A percentile compares a stretch with the other conserved stretches of the same genome.
phyloP scores from a whole-genome alignment of 2,329 filamentous ascomycete species.

The Piedraia hortae region DNA sequence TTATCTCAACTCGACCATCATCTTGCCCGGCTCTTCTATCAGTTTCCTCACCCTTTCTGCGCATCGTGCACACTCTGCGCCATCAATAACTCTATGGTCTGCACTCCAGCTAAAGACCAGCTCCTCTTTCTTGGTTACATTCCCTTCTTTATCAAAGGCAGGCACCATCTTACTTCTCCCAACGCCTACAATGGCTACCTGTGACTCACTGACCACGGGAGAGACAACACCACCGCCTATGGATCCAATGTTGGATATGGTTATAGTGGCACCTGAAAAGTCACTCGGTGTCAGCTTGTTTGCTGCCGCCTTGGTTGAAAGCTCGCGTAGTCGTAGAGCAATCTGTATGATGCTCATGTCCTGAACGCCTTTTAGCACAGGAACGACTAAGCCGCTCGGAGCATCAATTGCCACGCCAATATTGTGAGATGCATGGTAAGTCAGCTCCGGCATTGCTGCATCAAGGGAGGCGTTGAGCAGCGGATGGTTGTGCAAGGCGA shows the following conservation, averaged over 20 bases:
- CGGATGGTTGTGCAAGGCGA: slow-evolving; percentile 57
- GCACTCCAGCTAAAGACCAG: slow-evolving; percentile 91
- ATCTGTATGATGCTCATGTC: slow-evolving; percentile 50
- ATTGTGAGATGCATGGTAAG: slow-evolving; percentile 67
- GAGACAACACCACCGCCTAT: slow-evolving; percentile 81
- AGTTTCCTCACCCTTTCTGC: slow-evolving; percentile 52
- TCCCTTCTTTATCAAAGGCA: slow-evolving; percentile 32
- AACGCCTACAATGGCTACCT: slow-evolving; percentile 77
- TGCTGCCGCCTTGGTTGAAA: slow-evolving; percentile 44
- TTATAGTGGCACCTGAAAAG: slow-evolving; percentile 69
- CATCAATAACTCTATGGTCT: slow-evolving; percentile 81
- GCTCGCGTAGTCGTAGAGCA: slow-evolving; percentile 43
- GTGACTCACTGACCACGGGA: slow-evolving; percentile 69
- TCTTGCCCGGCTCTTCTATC: slow-evolving; percentile 62
- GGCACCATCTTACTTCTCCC: slow-evolving; percentile 59
- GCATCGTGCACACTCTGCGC: slow-evolving; percentile 77
- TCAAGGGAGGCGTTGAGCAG: slow-evolving; percentile 73
- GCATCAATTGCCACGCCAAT: slow-evolving; percentile 93
- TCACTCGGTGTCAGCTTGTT: slow-evolving; percentile 52
- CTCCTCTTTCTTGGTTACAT: slow-evolving; percentile 47
- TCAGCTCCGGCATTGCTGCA: slow-evolving; percentile 40
- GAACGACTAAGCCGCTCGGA: slow-evolving; percentile 62
- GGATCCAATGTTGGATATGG: slow-evolving; percentile 85
- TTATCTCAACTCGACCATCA: slow-evolving; percentile 57
- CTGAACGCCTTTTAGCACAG: slow-evolving; percentile 67